Conservation (phyloP, 768 basidiomycete genomes). For the Mycena albidolilacea region DNA sequence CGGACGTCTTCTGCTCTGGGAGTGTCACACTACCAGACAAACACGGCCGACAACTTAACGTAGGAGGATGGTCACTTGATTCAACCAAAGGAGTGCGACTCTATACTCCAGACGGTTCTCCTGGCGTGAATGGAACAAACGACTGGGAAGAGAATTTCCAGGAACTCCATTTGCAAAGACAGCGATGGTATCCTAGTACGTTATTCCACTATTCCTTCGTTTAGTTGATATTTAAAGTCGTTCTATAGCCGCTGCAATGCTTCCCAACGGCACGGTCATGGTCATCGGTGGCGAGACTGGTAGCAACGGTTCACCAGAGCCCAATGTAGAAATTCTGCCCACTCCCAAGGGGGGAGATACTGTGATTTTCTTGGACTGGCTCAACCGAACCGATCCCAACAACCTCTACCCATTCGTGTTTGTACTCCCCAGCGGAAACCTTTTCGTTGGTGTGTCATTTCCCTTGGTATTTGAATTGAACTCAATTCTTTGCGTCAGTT, state of each 20-base stretch:
- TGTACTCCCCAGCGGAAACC: constrained; percentile 75
- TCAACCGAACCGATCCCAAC: constrained; percentile 81
- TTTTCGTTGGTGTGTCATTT: constrained; percentile 76
- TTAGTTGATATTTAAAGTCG: background rate
- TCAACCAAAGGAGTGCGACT: constrained; percentile 83
- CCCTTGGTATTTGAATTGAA: background rate
- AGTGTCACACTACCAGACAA: constrained; percentile 84
- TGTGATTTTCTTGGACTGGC: constrained; percentile 72
- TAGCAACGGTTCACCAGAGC: constrained; percentile 75
- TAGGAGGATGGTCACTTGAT: constrained; percentile 79
- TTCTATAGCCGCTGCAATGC: constrained; percentile 70
- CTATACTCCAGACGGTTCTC: constrained; percentile 77
- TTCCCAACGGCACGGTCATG: constrained; percentile 79
- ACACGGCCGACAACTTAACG: constrained; percentile 73
- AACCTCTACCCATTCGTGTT: constrained; percentile 86
- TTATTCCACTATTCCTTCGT: background rate
- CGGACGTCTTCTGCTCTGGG: constrained; percentile 87
- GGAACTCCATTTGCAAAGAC: constrained; percentile 69
- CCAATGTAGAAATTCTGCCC: constrained; percentile 81
- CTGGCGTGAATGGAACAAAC: constrained; percentile 80
- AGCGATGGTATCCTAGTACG: constrained; percentile 52
- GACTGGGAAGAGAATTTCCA: constrained; percentile 85
- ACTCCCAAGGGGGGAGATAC: constrained; percentile 76
- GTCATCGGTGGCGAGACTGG: constrained; percentile 76
- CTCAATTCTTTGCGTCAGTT: constrained; percentile 52